These are phyloP conservation scores for Verticillium nonalfalfae DNA, from an alignment of 2,329 filamentous ascomycete species.

Conservation along the genomic window DNA sequence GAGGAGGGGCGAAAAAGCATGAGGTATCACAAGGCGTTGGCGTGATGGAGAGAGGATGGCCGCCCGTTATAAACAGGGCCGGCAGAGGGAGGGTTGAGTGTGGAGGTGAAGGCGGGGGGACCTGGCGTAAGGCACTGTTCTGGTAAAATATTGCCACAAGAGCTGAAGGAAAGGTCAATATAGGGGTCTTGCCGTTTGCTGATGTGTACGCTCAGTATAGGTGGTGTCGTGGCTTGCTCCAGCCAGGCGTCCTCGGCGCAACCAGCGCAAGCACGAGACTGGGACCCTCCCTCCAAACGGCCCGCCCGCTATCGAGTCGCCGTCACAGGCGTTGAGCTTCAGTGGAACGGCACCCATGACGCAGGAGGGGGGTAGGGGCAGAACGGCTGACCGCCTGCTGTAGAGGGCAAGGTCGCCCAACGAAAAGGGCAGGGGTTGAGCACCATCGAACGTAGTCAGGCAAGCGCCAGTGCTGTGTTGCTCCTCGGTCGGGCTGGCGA, in stretches of 20 bases:
- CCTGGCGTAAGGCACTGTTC: background rate
- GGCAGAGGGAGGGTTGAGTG: background rate
- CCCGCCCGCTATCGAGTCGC: background rate
- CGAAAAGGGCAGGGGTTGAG: slow-evolving; percentile 14
- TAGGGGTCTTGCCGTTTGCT: background rate
- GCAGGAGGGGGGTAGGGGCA: slow-evolving; percentile 5
- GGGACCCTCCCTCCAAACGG: background rate
- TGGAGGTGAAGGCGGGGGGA: background rate
- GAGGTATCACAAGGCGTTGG: slow-evolving; percentile 1
- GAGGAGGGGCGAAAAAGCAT: slow-evolving; percentile 11
- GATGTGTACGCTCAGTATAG: background rate
- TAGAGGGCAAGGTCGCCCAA: slow-evolving; percentile 5
- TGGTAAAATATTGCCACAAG: background rate
- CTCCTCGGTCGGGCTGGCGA: background rate
- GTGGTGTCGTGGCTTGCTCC: background rate
- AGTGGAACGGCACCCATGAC: background rate
- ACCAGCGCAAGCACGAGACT: background rate
- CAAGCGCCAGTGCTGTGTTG: background rate
- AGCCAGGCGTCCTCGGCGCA: background rate
- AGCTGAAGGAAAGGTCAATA: background rate
- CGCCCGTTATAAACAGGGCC: background rate
- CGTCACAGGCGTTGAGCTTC: background rate
- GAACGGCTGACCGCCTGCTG: slow-evolving; percentile 3
- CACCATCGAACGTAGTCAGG: background rate
- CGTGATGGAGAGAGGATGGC: background rate